A percentile compares a stretch with the other conserved stretches of the same genome.
These are phyloP conservation scores for Stachybotrys chartarum DNA, from an alignment of 2,329 filamentous ascomycete species.

Conservation along the genomic window DNA sequence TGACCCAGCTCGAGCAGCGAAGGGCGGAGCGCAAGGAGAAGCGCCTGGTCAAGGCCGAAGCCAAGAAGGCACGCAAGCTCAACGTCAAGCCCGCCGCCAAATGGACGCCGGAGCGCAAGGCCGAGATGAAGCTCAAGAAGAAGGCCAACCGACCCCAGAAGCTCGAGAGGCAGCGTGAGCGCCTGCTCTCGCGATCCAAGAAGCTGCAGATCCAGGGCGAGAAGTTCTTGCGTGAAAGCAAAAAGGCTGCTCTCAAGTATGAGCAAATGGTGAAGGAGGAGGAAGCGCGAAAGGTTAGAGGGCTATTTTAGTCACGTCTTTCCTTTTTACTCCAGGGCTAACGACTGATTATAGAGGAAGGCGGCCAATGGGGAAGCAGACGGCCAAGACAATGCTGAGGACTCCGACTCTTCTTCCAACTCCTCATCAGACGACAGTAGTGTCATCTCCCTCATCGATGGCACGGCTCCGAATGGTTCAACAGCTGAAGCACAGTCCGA, in stretches of 20 bases:
- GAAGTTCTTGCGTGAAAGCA: slow-evolving; percentile 32
- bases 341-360: background rate
- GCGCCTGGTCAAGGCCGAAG: slow-evolving; percentile 25
- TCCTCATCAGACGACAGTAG: background rate
- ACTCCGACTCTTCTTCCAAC: slow-evolving; percentile 9
- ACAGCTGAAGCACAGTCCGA: background rate
- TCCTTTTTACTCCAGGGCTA: background rate
- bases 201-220: slow-evolving; percentile 32
- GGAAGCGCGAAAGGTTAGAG: slow-evolving; percentile 3
- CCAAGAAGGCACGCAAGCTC: slow-evolving; percentile 29
- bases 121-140: slow-evolving; percentile 22
- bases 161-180: slow-evolving; percentile 29
- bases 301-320: background rate
- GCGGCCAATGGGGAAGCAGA: background rate
- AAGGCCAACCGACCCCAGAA: slow-evolving; percentile 19
- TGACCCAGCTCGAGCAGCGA: slow-evolving; percentile 2
- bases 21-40: slow-evolving; percentile 26
- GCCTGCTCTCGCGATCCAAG: slow-evolving; percentile 26
- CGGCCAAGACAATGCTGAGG: slow-evolving; percentile 8
- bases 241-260: slow-evolving; percentile 22
- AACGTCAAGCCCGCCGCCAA: slow-evolving; percentile 23
- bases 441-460: background rate
- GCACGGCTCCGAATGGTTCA: background rate
- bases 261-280: slow-evolving; percentile 15
- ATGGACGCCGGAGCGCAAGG: slow-evolving; percentile 23